These are phyloP conservation scores for Cystofilobasidium bisporidii DNA, from an alignment of 768 basidiomycete genomes.

Conservation along the genomic window DNA sequence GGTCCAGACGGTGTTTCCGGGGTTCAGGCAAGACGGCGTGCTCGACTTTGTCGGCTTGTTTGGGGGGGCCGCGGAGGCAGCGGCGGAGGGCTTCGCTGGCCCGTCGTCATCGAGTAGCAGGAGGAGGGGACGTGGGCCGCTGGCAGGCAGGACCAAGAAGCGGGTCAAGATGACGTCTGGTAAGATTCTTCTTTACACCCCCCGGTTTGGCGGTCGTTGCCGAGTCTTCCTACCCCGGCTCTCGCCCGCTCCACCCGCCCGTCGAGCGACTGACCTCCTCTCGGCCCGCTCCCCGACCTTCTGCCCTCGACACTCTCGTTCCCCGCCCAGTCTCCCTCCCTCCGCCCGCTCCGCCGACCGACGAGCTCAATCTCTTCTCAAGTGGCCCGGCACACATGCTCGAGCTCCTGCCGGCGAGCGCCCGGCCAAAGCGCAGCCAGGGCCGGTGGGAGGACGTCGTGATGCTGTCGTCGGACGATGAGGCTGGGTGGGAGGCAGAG, in stretches of 20 bases:
- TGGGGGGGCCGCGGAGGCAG: neutral
- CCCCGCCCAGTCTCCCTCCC: neutral
- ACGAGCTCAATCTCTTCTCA: too few relatives aligned
- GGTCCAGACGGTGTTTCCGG: slow-evolving; percentile 17
- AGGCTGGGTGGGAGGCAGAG: neutral
- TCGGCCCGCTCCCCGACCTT: neutral
- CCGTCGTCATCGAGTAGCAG: too few relatives aligned
- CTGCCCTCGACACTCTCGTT: neutral
- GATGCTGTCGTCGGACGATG: slow-evolving; percentile 16
- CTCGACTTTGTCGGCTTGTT: slow-evolving; percentile 27
- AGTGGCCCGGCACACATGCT: neutral
- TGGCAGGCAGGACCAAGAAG: too few relatives aligned
- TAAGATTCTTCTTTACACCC: too few relatives aligned
- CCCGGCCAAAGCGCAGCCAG: neutral
- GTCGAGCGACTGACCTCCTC: too few relatives aligned
- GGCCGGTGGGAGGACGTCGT: slow-evolving; percentile 14
- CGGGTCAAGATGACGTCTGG: too few relatives aligned
- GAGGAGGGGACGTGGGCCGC: too few relatives aligned
- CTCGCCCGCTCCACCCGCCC: too few relatives aligned
- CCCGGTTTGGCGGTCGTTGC: too few relatives aligned
- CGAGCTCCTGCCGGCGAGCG: neutral
- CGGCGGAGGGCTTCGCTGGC: too few relatives aligned
- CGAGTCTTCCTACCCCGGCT: neutral
- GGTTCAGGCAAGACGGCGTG: slow-evolving; percentile 11
- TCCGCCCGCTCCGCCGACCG: neutral